Evolutionary conservation across 2,329 filamentous ascomycete genomes (phyloP).

Genomic region (Arthrobotrys entomopaga): DNA sequence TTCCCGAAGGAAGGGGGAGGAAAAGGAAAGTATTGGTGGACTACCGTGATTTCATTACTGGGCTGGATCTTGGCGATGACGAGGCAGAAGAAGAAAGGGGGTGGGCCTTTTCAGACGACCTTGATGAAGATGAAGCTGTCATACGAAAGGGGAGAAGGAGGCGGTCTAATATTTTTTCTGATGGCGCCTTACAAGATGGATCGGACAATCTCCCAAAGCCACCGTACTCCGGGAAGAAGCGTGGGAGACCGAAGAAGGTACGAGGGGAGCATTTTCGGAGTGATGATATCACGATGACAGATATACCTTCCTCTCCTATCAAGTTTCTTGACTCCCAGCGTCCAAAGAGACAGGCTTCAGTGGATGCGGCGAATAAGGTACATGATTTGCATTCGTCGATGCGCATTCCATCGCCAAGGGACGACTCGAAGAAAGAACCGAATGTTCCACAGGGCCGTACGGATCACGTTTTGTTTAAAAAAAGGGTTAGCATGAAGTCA

Average conservation of each 20-base stretch:
- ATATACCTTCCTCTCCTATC: neutral
- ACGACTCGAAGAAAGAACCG: neutral
- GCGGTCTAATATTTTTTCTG: neutral
- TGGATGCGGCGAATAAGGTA: conserved; percentile 8
- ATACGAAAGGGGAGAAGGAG: neutral
- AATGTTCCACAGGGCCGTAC: neutral
- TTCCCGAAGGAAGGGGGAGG: conserved; percentile 21
- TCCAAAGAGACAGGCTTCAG: conserved; percentile 2
- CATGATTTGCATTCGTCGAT: conserved; percentile 10
- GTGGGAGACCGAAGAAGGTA: conserved; percentile 36
- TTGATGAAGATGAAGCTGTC: conserved; percentile 6
- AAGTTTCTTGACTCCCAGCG: neutral
- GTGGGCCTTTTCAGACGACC: neutral
- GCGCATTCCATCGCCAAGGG: neutral
- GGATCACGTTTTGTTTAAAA: neutral
- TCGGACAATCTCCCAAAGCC: conserved; percentile 1
- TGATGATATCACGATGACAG: conserved; percentile 6
- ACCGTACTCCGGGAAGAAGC: conserved; percentile 38
- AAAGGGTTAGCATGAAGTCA: conserved; percentile 6
- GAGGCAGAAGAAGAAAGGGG: conserved; percentile 2
- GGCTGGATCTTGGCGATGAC: conserved; percentile 4
- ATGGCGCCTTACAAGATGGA: neutral
- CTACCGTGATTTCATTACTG: conserved; percentile 21
- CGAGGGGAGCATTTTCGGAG: neutral
- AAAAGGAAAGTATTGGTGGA: conserved; percentile 29